Conservation (phyloP, 352 stramenopile genomes). For the Globisporangium radiosum region DNA sequence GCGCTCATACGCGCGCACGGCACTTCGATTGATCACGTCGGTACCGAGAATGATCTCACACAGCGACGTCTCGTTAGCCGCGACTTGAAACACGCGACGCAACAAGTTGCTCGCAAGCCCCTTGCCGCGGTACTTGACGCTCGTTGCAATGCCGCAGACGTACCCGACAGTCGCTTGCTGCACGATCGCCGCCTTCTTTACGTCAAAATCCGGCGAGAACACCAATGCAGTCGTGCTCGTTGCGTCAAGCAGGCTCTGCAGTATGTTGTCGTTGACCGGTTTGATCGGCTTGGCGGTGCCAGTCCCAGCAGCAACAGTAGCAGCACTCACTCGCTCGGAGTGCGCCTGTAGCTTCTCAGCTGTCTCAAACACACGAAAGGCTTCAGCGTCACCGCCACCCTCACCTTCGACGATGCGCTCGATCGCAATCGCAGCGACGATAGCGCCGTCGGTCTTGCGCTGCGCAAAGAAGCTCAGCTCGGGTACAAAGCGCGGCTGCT, state of each 20-base stretch:
- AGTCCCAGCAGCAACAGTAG: neutral
- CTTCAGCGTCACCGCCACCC: neutral
- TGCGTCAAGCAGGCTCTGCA: neutral
- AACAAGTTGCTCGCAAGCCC: conserved; percentile 3
- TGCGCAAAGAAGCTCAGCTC: conserved; percentile 16
- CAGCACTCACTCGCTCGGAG: neutral
- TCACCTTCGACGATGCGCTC: conserved; percentile 5
- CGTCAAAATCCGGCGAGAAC: neutral
- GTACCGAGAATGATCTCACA: conserved; percentile 14
- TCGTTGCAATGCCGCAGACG: conserved; percentile 8
- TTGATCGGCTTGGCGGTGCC: neutral
- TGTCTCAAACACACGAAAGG: neutral
- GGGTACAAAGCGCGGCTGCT: conserved; percentile 11
- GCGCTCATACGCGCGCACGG: conserved; percentile 12
- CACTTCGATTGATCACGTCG: conserved; percentile 11
- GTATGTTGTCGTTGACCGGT: neutral
- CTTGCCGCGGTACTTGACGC: conserved; percentile 3
- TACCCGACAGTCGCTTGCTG: conserved; percentile 6
- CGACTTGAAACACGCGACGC: neutral
- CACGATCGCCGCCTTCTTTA: neutral
- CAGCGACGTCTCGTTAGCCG: neutral
- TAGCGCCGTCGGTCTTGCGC: neutral
- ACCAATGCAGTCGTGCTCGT: neutral
- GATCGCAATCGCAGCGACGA: conserved; percentile 1
- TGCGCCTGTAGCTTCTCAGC: neutral